Percentiles rank a stretch among this genome's conserved stretches.
Conservation (phyloP, 331 rosid species). For the Quercus lobata region DNA sequence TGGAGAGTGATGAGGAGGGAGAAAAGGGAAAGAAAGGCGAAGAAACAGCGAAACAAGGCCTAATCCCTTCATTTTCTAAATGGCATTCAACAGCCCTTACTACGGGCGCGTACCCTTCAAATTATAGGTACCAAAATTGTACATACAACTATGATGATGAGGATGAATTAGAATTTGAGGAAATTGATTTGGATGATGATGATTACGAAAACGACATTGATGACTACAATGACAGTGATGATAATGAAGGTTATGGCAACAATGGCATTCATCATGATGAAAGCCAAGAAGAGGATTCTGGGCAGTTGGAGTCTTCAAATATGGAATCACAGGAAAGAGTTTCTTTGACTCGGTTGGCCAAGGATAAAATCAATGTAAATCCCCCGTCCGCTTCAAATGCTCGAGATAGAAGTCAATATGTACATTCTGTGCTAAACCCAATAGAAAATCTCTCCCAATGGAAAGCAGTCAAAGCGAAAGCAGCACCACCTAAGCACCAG, state of each 20-base stretch:
- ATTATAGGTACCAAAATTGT: slow-evolving; percentile 74
- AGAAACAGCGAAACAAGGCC: slow-evolving; percentile 18
- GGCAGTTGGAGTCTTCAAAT: slow-evolving; percentile 10
- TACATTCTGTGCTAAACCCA: slow-evolving; percentile 68
- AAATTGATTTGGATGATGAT: slow-evolving; percentile 51
- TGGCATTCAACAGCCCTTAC: slow-evolving; percentile 25
- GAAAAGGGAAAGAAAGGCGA: slow-evolving; percentile 21
- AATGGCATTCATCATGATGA: slow-evolving; percentile 22
- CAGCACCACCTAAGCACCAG: slow-evolving; percentile 45
- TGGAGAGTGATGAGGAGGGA: slow-evolving; percentile 49
- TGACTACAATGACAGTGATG: slow-evolving; percentile 15
- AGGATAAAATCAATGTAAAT: slow-evolving; percentile 18
- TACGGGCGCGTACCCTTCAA: slow-evolving; percentile 35
- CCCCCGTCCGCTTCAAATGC: slow-evolving; percentile 7
- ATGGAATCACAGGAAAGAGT: background rate
- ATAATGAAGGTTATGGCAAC: slow-evolving; percentile 7
- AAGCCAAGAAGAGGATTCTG: slow-evolving; percentile 22
- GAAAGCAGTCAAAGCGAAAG: slow-evolving; percentile 82
- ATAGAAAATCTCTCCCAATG: slow-evolving; percentile 80
- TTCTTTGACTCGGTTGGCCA: slow-evolving; percentile 4
- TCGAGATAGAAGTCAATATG: slow-evolving; percentile 22
- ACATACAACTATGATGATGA: slow-evolving; percentile 54
- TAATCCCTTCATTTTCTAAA: slow-evolving; percentile 19
- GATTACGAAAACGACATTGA: slow-evolving; percentile 29
- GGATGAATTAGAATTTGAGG: slow-evolving; percentile 47